These are phyloP conservation scores for Psilocybe subaeruginosa DNA, from an alignment of 768 basidiomycete genomes.

Conservation along the genomic window DNA sequence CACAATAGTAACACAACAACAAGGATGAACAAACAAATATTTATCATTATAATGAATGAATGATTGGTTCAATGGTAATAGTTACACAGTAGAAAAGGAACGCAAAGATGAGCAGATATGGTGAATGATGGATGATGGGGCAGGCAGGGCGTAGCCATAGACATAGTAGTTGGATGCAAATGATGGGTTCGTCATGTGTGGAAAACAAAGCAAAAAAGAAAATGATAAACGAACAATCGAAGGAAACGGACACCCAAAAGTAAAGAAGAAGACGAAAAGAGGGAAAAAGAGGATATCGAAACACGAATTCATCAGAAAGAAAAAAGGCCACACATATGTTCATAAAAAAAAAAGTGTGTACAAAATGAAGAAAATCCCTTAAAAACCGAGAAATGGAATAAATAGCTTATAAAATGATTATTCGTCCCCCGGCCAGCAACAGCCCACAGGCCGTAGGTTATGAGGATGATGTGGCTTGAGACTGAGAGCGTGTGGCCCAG, in stretches of 20 bases:
- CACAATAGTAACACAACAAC: neutral
- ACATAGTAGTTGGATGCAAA: neutral
- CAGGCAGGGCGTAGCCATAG: no score
- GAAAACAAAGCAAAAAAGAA: conserved; percentile 13
- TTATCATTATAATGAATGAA: neutral
- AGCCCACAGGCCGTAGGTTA: conserved; percentile 7
- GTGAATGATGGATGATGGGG: neutral
- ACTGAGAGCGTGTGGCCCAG: conserved; percentile 71
- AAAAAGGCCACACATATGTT: conserved; percentile 2
- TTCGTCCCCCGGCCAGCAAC: neutral
- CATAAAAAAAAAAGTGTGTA: conserved; percentile 3
- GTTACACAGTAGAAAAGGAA: conserved; percentile 12
- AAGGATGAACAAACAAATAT: neutral
- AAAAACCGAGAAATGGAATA: conserved; percentile 30
- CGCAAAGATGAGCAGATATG: conserved; percentile 15
- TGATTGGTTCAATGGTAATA: conserved; percentile 10
- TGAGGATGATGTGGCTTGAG: conserved; percentile 34
- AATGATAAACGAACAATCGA: neutral
- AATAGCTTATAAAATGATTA: conserved; percentile 26
- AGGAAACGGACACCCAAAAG: conserved; percentile 15
- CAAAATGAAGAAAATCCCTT: conserved; percentile 6
- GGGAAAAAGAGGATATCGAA: conserved; percentile 16
- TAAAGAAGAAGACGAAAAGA: conserved; percentile 21
- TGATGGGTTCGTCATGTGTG: conserved; percentile 8
- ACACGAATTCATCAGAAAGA: neutral